Base-by-base conservation (phyloP, 257 asterid species). In the Mentha longifolia region DNA sequence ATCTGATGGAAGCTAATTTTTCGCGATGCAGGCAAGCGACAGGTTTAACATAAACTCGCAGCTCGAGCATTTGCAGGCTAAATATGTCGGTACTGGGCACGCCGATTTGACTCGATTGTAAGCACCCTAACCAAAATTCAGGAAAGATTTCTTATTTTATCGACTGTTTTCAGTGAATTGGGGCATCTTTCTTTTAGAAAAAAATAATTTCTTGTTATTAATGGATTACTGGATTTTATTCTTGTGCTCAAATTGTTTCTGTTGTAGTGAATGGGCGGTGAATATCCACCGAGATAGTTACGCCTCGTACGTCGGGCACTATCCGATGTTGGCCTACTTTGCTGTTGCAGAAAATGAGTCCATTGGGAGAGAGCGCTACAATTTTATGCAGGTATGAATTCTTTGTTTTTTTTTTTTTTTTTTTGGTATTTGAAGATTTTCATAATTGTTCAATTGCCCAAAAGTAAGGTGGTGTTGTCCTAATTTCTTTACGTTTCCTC, bases 1-100 rank as follows among this genome's bases (percentile, higher is more conserved):
- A 14, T 49, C 31, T 49, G 66, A 46, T 30, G 6, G 47, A 46
- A 25, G 58, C 57, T 25, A 46, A 65, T 75, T 33, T 30, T 41
- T 2, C 61, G 8, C 10, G 71, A 46, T 83, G 83, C 88, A 94
- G 97, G 99, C 99, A 25, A 94, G 99, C 77, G 99, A 94, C 71
- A 86, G 99, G 81, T 94, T 94, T 76, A 91, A 91, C 61, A 94
- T 94, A 61, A 94, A 94, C 88, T 94, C 98, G 47, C 98, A 94
- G 88, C 95, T 91, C 71, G 98, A 94, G 88, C 98, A 91, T 76
- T 78, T 90, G 77, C 98, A 95, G 84, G 99, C 99, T 67, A 95
- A 89, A 59, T 95, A 95, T 75, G 99, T 95, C 52, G 99, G 99
- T n/a, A 95, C 99, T n/a, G 98, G 99, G 10, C 98, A 95, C 61